Evolutionary conservation across 768 basidiomycete species (phyloP), one percentile per base, ranked within the genome.

Genomic region (Mycena rosella): DNA sequence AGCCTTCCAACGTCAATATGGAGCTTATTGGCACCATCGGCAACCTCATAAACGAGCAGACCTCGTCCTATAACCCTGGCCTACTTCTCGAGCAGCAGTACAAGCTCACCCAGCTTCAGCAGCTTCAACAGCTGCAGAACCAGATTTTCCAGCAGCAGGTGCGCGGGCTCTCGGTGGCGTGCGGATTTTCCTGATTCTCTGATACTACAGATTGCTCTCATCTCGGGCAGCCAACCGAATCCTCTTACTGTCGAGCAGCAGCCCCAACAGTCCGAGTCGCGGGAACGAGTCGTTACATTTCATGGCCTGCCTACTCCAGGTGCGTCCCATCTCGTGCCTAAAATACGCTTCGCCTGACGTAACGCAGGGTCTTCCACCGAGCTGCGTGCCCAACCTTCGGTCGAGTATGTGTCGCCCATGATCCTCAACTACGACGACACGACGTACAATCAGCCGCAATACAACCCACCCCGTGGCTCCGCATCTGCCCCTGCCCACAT

Each of bases 91-190:
- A 93, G 74, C 92, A 94, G 72, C 92, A 94, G 76, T 87, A 93
- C 80, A 91, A 91, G 76, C 83, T 95, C 49, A 86, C 87, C 2
- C 92, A 93, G 76, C 82, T 95, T 4, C 94, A 92, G 68, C 89
- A 92, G 76, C 82, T 92, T 11, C 92, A 91, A 74, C 89, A 92
- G 76, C 82, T 91, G 15, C 93, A 96, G 74, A 90, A 90, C 63
- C 91, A 94, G 82, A 92, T 95, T 66, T 93, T 95, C 65, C 94
- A 96, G 74, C 94, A 96, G 75, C 95, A 96, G 89, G 95, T 91
- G 63, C 68, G 87, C 45, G 53, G 56, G 59, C 34, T 65, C 53
- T 56, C 72, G n/a, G 38, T 53, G 14, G 18, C 55, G 38, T 22
- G 47, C 26, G 58, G 20, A 6, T 34, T 24, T 44, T 55, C 40